Base-by-base conservation (phyloP, 768 basidiomycete species). In the Hericium alpestre region DNA sequence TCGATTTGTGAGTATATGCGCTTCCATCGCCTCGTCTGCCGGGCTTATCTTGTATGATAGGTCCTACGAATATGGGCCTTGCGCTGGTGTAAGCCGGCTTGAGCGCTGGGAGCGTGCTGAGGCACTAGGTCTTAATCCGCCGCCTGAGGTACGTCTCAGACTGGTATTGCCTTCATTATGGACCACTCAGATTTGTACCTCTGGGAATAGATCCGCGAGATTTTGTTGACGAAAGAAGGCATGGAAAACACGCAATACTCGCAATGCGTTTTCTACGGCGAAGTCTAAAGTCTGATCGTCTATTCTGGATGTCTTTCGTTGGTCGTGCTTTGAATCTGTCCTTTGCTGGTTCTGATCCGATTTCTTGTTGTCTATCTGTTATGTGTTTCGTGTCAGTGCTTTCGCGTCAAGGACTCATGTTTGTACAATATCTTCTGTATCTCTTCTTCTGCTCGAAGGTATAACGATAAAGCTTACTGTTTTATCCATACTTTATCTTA, bases 31-130 rank as follows among this genome's bases (percentile, higher is more conserved):
- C 22, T 18, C 16, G 51, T 5, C 51, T 22, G 38, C 20, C 18
- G 47, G 56, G 20, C 49, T 61, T 50, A 66, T 56, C 12, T 11
- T 54, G 6, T 3, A 27, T n/a, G 20, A 13, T 51, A 90, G 87
- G 66, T 80, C 83, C 1, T 86, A 85, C 56, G 82, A 89, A 61
- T 93, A 83, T 65, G 91, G 90, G 0, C 90, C 90, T 2, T 90
- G 85, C 61, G 72, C 85, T 20, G 87, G 90, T 0, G 77, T 90
- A 55, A 79, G 83, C n/a, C 82, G 93, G 27, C 71, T 95, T 13
- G 83, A 93, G 59, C 76, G 94, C 40, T 97, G 93, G 91, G 81
- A 93, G 65, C 77, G 93, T 51, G 94, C 94, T 0, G 68, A 83
- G 25, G 76, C 77, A 10, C 74, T 94, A 48, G 91, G 91, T 2